Base-by-base conservation (phyloP, 2,329 filamentous ascomycete species). In the Fusarium sulawesiense region DNA sequence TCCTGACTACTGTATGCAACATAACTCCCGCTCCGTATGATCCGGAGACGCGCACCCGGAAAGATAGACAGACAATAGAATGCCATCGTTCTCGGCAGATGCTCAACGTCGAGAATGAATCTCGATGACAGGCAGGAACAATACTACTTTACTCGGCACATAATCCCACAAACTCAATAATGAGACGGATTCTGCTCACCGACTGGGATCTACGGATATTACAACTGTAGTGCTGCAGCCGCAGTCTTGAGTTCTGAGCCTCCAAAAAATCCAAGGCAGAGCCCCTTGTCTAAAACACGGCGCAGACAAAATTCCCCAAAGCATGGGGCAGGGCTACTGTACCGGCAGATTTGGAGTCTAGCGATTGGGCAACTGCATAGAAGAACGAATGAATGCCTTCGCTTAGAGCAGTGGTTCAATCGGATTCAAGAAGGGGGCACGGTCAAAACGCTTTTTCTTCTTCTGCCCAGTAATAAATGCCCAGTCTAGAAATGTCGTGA, bases 261-360 rank as follows among this genome's bases (percentile, higher is more conserved):
- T 59, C 57, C 57, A 66, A 56, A 56, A 56, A 49, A 65, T 70
- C 62, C 66, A 70, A 70, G 67, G 66, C 66, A 70, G 66, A 67
- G 55, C 53, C 66, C 66, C 66, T 68, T 69, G 61, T 45, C 51
- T 37, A 27, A 56, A 56, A 56, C 21, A 56, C 29, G 34, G 30
- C 34, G 29, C 18, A 37, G 16, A 37, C 34, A 18, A 51, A 51
- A 51, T 41, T 51, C 42, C 42, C 21, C 14, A 27, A 41, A 46
- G 53, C 60, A 62, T 46, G 25, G 55, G 29, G 54, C 44, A 63
- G 41, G 50, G 21, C 37, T 13, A 29, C 29, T 30, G 29, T 30
- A 30, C 25, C 41, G 41, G 41, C 16, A 21, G 53, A 16, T 47
- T n/a, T 56, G 45, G 53, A 32, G 30, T 20, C 42, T 27, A 56